Conservation (phyloP, 805 yeast genomes). For the Ascoidea tarda region DNA sequence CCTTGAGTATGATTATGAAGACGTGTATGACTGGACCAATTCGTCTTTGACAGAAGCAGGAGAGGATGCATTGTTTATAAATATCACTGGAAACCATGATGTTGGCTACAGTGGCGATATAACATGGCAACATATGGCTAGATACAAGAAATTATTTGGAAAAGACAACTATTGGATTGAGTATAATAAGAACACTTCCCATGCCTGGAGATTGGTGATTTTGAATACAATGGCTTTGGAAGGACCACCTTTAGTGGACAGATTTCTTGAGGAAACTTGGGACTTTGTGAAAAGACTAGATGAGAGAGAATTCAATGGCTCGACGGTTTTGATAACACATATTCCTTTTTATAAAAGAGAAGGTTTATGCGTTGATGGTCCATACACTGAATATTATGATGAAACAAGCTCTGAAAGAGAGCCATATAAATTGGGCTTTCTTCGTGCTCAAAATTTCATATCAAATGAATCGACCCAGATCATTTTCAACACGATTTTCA, state of each 20-base stretch:
- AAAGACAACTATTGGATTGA: constrained; percentile 73
- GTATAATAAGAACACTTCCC: constrained; percentile 43
- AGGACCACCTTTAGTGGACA: constrained; percentile 77
- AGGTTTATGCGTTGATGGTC: constrained; percentile 84
- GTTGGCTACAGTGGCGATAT: constrained; percentile 94
- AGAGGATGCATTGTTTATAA: constrained; percentile 56
- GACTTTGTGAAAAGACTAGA: constrained; percentile 52
- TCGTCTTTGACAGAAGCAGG: constrained; percentile 17
- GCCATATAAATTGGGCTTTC: constrained; percentile 53
- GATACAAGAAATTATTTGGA: constrained; percentile 68
- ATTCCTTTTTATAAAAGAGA: constrained; percentile 74
- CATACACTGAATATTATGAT: constrained; percentile 47
- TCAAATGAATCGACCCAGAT: constrained; percentile 49
- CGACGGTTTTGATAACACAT: constrained; percentile 77
- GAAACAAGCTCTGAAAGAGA: constrained; percentile 35
- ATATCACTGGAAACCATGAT: constrained; percentile 91
- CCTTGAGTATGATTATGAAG: constrained; percentile 34
- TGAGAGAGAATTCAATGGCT: constrained; percentile 47
- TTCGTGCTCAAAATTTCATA: constrained; percentile 81
- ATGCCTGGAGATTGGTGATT: constrained; percentile 84
- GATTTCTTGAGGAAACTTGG: constrained; percentile 54
- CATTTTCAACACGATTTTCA: constrained; percentile 61
- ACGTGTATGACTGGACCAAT: constrained; percentile 56
- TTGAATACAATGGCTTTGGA: constrained; percentile 73
- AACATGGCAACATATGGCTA: constrained; percentile 76